Evolutionary conservation across 2,329 filamentous ascomycete species (phyloP).

Genomic region (Didymella glomerata): DNA sequence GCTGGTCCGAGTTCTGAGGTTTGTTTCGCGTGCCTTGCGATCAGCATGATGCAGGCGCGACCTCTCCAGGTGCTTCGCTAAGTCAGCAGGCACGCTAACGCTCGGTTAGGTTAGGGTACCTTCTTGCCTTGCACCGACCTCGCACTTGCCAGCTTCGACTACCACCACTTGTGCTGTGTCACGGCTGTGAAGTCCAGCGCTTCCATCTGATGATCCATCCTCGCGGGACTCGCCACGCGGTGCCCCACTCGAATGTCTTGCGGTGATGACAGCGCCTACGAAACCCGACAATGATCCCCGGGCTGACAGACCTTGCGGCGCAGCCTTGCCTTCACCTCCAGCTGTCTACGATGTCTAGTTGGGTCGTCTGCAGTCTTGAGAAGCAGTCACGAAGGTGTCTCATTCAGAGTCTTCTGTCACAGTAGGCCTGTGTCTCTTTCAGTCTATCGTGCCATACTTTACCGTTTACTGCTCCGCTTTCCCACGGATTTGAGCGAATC

Average conservation of each 20-base stretch:
- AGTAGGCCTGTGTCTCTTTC: not conserved
- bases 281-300: conserved; percentile 14
- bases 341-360: not conserved
- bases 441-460: not conserved
- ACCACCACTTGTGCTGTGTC: not conserved
- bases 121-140: not conserved
- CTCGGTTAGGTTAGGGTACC: conserved; percentile 1
- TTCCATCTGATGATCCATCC: not conserved
- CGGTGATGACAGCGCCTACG: conserved; percentile 9
- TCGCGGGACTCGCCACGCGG: not conserved
- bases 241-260: not conserved
- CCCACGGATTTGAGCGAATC: not conserved
- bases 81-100: conserved; percentile 22
- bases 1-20: conserved; percentile 24
- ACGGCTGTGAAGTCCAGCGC: not conserved
- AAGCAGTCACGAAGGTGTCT: not conserved
- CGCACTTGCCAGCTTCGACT: not conserved
- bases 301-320: conserved; percentile 14
- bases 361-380: not conserved
- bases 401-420: not conserved
- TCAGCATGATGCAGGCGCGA: conserved; percentile 33
- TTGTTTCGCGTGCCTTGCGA: conserved; percentile 39
- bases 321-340: conserved; percentile 13
- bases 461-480: not conserved
- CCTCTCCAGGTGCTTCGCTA: conserved; percentile 32